Conservation (phyloP, 1,284 basidiomycete genomes). For the Xanthoconium separans region DNA sequence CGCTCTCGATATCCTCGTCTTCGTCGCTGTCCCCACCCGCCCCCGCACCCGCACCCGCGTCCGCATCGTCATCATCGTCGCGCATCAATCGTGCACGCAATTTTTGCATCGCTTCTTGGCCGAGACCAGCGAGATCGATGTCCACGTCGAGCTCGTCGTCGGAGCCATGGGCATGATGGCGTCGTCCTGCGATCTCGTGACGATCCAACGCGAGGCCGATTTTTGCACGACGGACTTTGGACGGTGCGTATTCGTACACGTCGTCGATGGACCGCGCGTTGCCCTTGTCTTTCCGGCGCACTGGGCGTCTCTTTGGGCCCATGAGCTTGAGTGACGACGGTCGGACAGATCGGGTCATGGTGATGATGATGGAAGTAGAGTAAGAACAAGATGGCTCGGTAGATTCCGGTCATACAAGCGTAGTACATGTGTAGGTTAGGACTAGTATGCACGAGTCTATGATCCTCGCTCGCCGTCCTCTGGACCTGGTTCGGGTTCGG, state of each 20-base stretch:
- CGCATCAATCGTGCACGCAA: slow-evolving; percentile 55
- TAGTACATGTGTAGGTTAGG: slow-evolving; percentile 15
- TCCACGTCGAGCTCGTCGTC: slow-evolving; percentile 27
- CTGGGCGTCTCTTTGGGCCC: slow-evolving; percentile 10
- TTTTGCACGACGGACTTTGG: slow-evolving; percentile 55
- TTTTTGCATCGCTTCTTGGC: slow-evolving; percentile 35
- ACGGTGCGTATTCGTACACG: slow-evolving; percentile 62
- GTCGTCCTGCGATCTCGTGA: slow-evolving; percentile 47
- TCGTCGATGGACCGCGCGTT: slow-evolving; percentile 35
- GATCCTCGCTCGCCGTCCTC: neutral
- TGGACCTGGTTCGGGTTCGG: slow-evolving; percentile 1
- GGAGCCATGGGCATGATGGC: slow-evolving; percentile 29
- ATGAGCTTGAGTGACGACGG: no score
- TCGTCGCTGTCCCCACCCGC: slow-evolving; percentile 62
- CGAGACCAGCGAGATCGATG: slow-evolving; percentile 38
- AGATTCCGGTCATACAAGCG: slow-evolving; percentile 10
- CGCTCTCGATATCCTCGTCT: slow-evolving; percentile 79
- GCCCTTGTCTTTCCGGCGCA: slow-evolving; percentile 15
- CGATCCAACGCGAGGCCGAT: slow-evolving; percentile 54
- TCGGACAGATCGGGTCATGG: no score
- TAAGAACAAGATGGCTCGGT: slow-evolving; percentile 11
- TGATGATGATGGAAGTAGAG: slow-evolving; percentile 17
- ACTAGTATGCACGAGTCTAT: neutral
- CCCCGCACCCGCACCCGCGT: no score
- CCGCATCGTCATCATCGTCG: slow-evolving; percentile 46